Conservation (phyloP, 805 yeast species). For the Maudiozyma bulderi region DNA sequence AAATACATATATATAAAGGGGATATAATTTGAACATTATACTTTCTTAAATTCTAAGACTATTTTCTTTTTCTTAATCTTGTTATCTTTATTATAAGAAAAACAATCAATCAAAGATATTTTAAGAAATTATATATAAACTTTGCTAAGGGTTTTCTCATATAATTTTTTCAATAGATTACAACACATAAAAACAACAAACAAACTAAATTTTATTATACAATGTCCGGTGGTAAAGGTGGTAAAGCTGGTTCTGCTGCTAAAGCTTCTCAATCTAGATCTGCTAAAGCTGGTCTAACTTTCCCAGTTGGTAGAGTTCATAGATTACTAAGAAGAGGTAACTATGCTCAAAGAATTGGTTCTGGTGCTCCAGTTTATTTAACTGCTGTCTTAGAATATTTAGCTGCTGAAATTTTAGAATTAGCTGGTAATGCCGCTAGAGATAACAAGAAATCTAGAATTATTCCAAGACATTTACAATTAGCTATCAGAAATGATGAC, state of each 20-base stretch:
- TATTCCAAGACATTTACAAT: conserved; percentile 96
- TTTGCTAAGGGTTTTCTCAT: no score
- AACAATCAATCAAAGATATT: no score
- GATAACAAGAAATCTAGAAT: conserved; percentile 99
- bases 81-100: no score
- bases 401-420: conserved; percentile 95
- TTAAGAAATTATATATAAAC: no score
- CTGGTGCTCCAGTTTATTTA: conserved; percentile 97
- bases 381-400: conserved; percentile 95
- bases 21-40: no score
- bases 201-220: conserved; percentile 7
- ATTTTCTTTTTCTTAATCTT: no score
- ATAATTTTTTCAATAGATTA: no score
- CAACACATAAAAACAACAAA: not conserved
- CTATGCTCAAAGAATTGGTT: conserved; percentile 97
- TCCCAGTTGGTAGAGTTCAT: conserved; percentile 99
- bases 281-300: conserved; percentile 95
- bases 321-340: conserved; percentile 93
- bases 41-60: no score
- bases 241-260: conserved; percentile 90
- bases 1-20: no score
- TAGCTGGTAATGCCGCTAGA: conserved; percentile 98
- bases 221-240: conserved; percentile 71
- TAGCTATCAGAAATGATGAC: conserved; percentile 98
- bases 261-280: conserved; percentile 97